These are phyloP conservation scores for Phytophthora pinifolia DNA, from an alignment of 352 stramenopile genomes.

Conservation along the genomic window DNA sequence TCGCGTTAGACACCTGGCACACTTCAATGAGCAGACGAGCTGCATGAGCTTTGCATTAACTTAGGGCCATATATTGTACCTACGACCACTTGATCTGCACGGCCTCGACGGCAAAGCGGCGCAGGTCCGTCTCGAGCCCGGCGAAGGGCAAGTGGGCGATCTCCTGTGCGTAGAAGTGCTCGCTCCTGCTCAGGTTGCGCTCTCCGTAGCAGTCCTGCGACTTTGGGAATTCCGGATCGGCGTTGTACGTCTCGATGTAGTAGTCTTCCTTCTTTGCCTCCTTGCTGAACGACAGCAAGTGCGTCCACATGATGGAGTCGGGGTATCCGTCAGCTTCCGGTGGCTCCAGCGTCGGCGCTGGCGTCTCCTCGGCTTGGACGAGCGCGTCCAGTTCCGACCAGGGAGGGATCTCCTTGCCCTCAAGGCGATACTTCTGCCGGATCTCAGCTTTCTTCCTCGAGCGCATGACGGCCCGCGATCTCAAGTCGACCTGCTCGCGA, in stretches of 20 bases:
- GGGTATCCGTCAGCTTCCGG: conserved; percentile 34
- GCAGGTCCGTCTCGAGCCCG: conserved; percentile 25
- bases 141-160: conserved; percentile 24
- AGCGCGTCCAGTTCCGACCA: conserved; percentile 24
- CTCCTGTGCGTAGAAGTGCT: conserved; percentile 29
- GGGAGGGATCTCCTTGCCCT: conserved; percentile 27
- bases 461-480: conserved; percentile 18
- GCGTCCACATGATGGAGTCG: conserved; percentile 68
- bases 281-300: conserved; percentile 63
- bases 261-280: conserved; percentile 40
- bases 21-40: no score
- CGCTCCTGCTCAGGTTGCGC: conserved; percentile 28
- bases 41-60: conserved; percentile 3
- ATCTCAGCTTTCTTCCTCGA: conserved; percentile 26
- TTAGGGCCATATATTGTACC: conserved; percentile 10
- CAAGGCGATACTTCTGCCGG: conserved; percentile 17
- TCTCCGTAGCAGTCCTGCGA: conserved; percentile 68
- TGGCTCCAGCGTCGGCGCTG: conserved; percentile 25
- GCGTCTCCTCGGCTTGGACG: conserved; percentile 19
- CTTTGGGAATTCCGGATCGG: conserved; percentile 39
- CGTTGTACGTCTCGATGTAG: conserved; percentile 56
- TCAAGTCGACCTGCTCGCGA: conserved; percentile 27
- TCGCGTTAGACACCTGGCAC: no score
- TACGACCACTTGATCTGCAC: conserved; percentile 24
- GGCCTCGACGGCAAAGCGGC: conserved; percentile 28